A percentile compares a stretch with the other conserved stretches of the same genome.
Evolutionary conservation across 2,329 filamentous ascomycete species (phyloP).

Genomic region (Colletotrichum falcatum): DNA sequence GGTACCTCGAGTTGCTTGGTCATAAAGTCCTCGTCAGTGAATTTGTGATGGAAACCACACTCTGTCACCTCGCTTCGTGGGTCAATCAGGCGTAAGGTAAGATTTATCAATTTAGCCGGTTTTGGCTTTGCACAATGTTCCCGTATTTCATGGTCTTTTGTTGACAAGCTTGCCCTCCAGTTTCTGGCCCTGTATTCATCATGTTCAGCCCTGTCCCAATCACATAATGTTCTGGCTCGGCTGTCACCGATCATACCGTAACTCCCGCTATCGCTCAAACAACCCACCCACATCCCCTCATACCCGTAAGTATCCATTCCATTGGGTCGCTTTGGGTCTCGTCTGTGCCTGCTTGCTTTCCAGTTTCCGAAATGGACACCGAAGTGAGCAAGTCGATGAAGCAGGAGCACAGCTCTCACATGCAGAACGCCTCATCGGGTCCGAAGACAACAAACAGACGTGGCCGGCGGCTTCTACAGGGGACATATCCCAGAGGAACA

Average conservation of each 20-base stretch:
- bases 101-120: background rate
- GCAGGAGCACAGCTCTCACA: background rate
- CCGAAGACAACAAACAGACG: background rate
- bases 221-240: background rate
- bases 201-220: background rate
- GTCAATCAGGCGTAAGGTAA: background rate
- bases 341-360: background rate
- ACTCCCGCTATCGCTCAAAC: background rate
- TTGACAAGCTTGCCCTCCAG: background rate
- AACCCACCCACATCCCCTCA: background rate
- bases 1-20: background rate
- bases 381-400: background rate
- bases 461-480: background rate
- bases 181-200: background rate
- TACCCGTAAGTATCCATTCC: background rate
- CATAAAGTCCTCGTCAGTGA: background rate
- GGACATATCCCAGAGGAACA: background rate
- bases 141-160: background rate
- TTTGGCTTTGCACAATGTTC: background rate
- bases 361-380: background rate
- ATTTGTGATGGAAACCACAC: background rate
- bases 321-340: background rate
- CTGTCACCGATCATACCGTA: background rate
- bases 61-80: no score
- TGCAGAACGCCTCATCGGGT: background rate